Conservation (phyloP, 2,329 filamentous ascomycete genomes). For the Xylariaceae sp. region DNA sequence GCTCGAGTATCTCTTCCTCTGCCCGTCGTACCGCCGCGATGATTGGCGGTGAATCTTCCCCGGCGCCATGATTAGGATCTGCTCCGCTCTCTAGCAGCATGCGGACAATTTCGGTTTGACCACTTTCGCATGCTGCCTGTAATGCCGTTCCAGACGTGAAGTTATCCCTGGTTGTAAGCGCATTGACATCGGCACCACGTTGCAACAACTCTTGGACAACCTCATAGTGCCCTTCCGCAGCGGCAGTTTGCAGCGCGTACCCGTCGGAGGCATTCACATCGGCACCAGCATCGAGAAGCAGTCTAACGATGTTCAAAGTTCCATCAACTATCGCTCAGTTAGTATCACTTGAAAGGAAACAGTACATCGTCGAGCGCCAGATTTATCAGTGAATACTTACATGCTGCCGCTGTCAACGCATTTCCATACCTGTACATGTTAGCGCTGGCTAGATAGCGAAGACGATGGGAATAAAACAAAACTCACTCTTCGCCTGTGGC, state of each 20-base stretch:
- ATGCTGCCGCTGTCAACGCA: constrained; percentile 37
- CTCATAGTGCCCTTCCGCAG: constrained; percentile 32
- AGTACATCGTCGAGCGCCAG: no score
- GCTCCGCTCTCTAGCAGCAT: constrained; percentile 36
- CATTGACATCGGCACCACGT: constrained; percentile 34
- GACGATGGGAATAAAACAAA: neutral
- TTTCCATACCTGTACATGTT: constrained; percentile 29
- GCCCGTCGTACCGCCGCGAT: constrained; percentile 34
- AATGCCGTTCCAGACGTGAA: constrained; percentile 36
- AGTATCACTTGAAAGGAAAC: no score
- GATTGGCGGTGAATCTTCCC: constrained; percentile 33
- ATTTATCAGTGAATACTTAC: no score
- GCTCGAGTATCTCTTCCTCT: constrained; percentile 34
- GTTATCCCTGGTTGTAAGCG: constrained; percentile 25
- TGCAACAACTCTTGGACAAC: constrained; percentile 34
- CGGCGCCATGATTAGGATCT: constrained; percentile 36
- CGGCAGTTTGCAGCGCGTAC: constrained; percentile 37
- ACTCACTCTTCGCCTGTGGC: constrained; percentile 37
- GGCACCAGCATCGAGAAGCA: constrained; percentile 33
- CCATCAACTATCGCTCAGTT: no score
- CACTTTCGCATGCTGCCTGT: constrained; percentile 37
- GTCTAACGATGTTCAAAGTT: constrained; percentile 28
- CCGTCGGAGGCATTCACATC: constrained; percentile 33
- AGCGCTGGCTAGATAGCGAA: constrained; percentile 6
- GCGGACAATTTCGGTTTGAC: constrained; percentile 33